Conservation (phyloP, 257 asterid genomes). For the Solanum microdontum region DNA sequence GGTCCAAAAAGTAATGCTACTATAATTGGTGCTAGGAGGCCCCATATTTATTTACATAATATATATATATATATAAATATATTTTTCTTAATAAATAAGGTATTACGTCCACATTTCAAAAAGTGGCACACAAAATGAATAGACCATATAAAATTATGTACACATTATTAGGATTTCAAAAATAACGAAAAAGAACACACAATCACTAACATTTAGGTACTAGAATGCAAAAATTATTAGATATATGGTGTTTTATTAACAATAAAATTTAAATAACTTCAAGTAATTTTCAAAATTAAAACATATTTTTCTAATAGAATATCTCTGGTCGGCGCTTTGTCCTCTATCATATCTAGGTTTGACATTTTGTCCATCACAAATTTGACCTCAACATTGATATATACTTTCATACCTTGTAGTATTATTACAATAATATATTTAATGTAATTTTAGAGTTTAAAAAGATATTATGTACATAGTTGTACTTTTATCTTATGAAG, state of each 20-base stretch:
- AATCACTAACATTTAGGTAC: neutral
- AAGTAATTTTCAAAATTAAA: neutral
- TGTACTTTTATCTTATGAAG: no score
- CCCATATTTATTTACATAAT: neutral
- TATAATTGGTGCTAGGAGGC: neutral
- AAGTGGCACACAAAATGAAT: neutral
- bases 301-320: neutral
- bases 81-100: neutral
- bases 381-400: neutral
- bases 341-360: neutral
- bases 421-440: neutral
- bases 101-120: neutral
- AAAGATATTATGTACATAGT: accelerated
- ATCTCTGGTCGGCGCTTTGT: neutral
- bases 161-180: neutral
- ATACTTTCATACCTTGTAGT: neutral
- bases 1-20: neutral
- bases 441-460: neutral
- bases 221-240: neutral
- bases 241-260: neutral
- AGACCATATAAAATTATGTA: neutral
- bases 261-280: neutral
- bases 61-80: no score
- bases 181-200: neutral
- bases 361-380: neutral